A percentile compares a stretch with the other conserved stretches of the same genome.
Conservation (phyloP, 2,329 filamentous ascomycete species). For the Stagonosporopsis vannaccii region DNA sequence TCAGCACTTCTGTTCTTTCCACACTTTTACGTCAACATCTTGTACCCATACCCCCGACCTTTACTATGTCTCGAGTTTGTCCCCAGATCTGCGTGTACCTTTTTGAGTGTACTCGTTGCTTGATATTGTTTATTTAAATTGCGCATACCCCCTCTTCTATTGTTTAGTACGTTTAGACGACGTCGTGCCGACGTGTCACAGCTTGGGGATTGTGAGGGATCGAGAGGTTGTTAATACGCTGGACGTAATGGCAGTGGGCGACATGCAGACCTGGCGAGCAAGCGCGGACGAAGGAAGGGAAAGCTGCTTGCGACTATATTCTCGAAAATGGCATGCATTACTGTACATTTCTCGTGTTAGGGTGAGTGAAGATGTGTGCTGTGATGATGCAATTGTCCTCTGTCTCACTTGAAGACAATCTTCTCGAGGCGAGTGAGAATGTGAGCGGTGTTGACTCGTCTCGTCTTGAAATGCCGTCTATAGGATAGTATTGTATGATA, state of each 20-base stretch:
- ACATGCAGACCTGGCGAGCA: neutral
- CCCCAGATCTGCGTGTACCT: constrained; percentile 11
- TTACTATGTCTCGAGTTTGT: constrained; percentile 8
- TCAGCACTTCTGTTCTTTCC: constrained; percentile 4
- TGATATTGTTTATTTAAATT: constrained; percentile 26
- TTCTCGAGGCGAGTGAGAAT: no score
- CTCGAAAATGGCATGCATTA: neutral
- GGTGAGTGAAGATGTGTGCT: no score
- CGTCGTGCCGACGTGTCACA: constrained; percentile 16
- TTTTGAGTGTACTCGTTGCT: constrained; percentile 18
- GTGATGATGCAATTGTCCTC: no score
- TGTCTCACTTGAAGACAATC: no score
- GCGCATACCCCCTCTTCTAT: constrained; percentile 37
- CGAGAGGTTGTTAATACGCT: constrained; percentile 14
- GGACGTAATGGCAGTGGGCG: constrained; percentile 4
- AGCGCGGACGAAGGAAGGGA: neutral
- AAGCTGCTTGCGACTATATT: neutral
- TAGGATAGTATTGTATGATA: no score
- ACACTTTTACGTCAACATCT: constrained; percentile 10
- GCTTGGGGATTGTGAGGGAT: neutral
- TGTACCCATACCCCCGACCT: constrained; percentile 17
- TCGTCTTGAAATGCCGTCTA: no score
- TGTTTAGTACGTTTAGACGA: constrained; percentile 28
- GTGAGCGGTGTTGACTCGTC: no score
- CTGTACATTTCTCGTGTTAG: constrained; percentile 2